Conservation (phyloP, 768 basidiomycete species). For the Dentipellis sp. region DNA sequence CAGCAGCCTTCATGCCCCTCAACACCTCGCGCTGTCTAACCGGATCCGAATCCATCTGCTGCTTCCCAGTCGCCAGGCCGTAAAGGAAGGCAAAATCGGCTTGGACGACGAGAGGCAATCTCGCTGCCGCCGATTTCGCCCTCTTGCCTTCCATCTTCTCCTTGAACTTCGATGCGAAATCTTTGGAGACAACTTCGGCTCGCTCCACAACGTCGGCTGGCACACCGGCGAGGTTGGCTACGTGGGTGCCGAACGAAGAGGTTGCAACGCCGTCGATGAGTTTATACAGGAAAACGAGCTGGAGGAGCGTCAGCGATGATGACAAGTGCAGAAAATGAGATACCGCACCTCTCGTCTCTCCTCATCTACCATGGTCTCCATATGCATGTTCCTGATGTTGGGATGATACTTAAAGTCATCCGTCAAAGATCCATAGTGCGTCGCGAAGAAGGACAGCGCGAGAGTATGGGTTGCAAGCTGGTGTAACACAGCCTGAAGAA, state of each 20-base stretch:
- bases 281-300: conserved; percentile 95
- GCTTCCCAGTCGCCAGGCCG: conserved; percentile 46
- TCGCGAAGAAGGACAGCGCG: conserved; percentile 92
- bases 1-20: conserved; percentile 34
- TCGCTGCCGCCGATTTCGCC: conserved; percentile 38
- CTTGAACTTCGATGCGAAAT: conserved; percentile 84
- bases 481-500: conserved; percentile 75
- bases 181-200: conserved; percentile 78
- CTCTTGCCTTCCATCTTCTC: conserved; percentile 64
- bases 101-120: conserved; percentile 71
- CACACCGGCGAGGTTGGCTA: conserved; percentile 91
- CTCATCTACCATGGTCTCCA: conserved; percentile 91
- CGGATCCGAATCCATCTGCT: conserved; percentile 42
- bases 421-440: conserved; percentile 93
- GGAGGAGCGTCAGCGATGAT: conserved; percentile 2
- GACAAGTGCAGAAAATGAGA: neutral
- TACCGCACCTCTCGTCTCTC: conserved; percentile 71
- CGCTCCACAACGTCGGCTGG: conserved; percentile 78
- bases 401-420: conserved; percentile 91
- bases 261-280: conserved; percentile 80
- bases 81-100: conserved; percentile 85
- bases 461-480: conserved; percentile 89
- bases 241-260: conserved; percentile 89
- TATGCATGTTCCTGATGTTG: conserved; percentile 91
- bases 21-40: conserved; percentile 47